Percentiles rank a stretch among this genome's conserved stretches.
phyloP scores from a whole-genome alignment of 192 early-diverging fungal genomes.

The Coemansia sp. region DNA sequence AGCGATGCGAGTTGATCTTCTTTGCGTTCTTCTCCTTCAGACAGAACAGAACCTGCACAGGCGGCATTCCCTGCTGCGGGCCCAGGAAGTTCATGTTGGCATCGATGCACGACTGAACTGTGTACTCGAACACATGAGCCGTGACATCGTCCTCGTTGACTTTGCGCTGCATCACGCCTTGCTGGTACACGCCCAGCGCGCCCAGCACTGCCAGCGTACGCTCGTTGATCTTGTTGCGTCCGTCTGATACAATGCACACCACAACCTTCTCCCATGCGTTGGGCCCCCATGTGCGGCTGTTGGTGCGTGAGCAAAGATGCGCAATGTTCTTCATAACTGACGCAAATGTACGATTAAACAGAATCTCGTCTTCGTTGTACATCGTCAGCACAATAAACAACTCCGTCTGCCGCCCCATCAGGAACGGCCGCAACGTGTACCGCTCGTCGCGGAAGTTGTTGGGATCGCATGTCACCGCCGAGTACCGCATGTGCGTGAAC shows the following conservation, averaged over 20 bases:
- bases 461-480: constrained; percentile 84
- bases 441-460: constrained; percentile 73
- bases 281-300: constrained; percentile 77
- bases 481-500: constrained; percentile 94
- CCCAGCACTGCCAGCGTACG: constrained; percentile 78
- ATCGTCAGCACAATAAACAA: constrained; percentile 92
- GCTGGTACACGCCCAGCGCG: constrained; percentile 76
- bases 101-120: constrained; percentile 73
- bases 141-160: constrained; percentile 72
- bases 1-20: constrained; percentile 92
- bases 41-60: constrained; percentile 88
- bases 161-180: constrained; percentile 66
- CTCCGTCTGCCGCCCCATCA: constrained; percentile 77
- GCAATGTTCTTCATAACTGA: constrained; percentile 89
- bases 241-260: constrained; percentile 92
- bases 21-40: constrained; percentile 93
- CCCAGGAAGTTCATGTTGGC: constrained; percentile 64
- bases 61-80: constrained; percentile 70
- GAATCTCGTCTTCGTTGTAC: constrained; percentile 87
- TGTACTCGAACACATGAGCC: constrained; percentile 91
- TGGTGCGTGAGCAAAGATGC: constrained; percentile 77
- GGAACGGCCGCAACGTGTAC: constrained; percentile 78
- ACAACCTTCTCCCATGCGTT: constrained; percentile 91
- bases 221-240: constrained; percentile 77
- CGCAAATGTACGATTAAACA: constrained; percentile 88